These are phyloP conservation scores for Sporothrix protearum DNA, from an alignment of 2,329 filamentous ascomycete species.

Conservation along the genomic window DNA sequence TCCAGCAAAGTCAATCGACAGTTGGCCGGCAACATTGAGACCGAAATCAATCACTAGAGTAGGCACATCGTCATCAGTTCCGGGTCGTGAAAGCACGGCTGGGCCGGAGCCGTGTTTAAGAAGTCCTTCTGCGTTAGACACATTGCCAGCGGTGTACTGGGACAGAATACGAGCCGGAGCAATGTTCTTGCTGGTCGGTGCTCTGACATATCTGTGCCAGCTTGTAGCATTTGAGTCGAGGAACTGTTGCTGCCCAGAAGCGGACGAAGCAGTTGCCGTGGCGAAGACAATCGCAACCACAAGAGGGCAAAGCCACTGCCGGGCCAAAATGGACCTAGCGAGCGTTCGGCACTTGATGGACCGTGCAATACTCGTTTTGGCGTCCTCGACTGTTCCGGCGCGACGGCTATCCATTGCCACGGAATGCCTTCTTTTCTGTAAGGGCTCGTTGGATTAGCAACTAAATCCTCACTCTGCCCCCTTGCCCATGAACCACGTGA, in stretches of 20 bases:
- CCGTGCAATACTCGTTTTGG: neutral
- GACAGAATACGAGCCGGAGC: conserved; percentile 34
- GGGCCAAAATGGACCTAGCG: conserved; percentile 1
- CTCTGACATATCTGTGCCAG: conserved; percentile 43
- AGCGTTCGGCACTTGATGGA: neutral
- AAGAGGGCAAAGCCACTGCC: conserved; percentile 12
- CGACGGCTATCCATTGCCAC: neutral
- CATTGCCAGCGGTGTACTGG: conserved; percentile 37
- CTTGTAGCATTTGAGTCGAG: conserved; percentile 27
- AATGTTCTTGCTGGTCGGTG: conserved; percentile 36
- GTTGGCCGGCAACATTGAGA: conserved; percentile 44
- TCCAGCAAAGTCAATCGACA: conserved; percentile 43
- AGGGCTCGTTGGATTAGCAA: neutral
- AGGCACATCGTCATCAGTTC: conserved; percentile 32
- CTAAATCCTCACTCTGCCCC: neutral
- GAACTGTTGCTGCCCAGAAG: conserved; percentile 20
- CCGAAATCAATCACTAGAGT: conserved; percentile 50
- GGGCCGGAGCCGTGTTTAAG: conserved; percentile 29
- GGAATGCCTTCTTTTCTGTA: neutral
- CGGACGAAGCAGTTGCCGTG: neutral
- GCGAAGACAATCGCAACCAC: neutral
- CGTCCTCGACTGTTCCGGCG: neutral
- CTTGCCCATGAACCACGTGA: neutral
- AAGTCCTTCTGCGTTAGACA: conserved; percentile 40
- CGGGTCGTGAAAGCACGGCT: conserved; percentile 36